Base-by-base conservation (phyloP, 148 eudicot genomes). In the Cornus kousa region DNA sequence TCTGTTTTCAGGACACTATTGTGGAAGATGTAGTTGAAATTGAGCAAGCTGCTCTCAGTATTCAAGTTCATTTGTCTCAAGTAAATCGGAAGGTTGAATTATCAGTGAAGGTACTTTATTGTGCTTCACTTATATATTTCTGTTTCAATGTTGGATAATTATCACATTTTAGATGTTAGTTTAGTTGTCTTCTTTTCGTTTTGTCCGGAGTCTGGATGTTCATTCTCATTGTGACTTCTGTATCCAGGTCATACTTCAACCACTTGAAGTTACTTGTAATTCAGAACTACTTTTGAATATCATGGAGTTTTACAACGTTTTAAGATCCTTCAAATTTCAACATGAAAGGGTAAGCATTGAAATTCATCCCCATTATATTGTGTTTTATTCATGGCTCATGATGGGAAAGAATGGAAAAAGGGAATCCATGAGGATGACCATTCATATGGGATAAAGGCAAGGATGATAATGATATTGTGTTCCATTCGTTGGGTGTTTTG, bases 241-340 rank as follows among this genome's bases (percentile, higher is more conserved):
- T 74, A 73, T 74, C 71, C 91, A 95, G 98, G 90, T 89, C 70
- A 69, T 84, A 75, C 78, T 90, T 79, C 89, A 89, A 80, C 90
- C 94, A 40, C 70, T 87, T 80, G 92, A 90, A 84, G 77, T 95
- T 76, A 74, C 78, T 70, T 89, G 82, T 70, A 90, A 91, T 76
- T 80, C 86, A 68, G 85, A 83, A 81, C 86, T 91, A 82, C 66
- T 90, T 67, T 72, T 71, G 74, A 85, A 82, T 76, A 71, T 95
- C 67, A 76, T 83, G 86, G 96, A 87, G 83, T 84, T 91, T 78
- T 86, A 87, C 82, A 73, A 80, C 32, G 86, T 91, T 70, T 23
- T 91, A 59, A 78, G 76, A 65, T 74, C 83, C 50, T 80, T 84
- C 73, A 85, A 82, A 79, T 87, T 87, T 80, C 90, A 87, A 24